Conservation (phyloP, 2,329 filamentous ascomycete species). For the Lasiodiplodia citricola region DNA sequence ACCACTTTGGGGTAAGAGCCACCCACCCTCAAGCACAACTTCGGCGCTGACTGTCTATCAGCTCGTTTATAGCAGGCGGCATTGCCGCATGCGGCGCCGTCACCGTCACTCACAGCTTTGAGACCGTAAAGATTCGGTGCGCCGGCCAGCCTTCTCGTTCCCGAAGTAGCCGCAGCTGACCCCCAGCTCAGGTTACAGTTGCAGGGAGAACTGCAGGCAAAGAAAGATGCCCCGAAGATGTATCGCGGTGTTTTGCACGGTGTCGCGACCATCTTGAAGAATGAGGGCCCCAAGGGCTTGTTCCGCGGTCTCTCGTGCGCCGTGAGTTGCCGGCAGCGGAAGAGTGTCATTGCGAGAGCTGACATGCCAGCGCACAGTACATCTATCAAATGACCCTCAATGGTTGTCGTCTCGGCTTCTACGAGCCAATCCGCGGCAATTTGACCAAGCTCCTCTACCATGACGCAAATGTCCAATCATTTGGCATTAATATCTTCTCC, state of each 20-base stretch:
- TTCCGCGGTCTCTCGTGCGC: conserved; percentile 90
- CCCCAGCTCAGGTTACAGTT: conserved; percentile 75
- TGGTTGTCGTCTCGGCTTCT: conserved; percentile 95
- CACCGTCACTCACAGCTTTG: conserved; percentile 96
- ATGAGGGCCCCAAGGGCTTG: conserved; percentile 85
- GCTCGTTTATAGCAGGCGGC: conserved; percentile 93
- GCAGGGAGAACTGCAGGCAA: conserved; percentile 91
- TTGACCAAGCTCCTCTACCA: conserved; percentile 73
- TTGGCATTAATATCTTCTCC: conserved; percentile 91
- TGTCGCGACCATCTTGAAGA: conserved; percentile 84
- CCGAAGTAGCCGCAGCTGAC: conserved; percentile 31
- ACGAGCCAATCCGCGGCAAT: conserved; percentile 84
- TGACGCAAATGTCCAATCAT: conserved; percentile 76
- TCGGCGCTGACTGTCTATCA: conserved; percentile 35
- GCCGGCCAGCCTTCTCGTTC: conserved; percentile 33
- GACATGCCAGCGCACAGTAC: conserved; percentile 60
- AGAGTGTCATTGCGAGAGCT: conserved; percentile 27
- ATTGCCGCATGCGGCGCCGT: conserved; percentile 97
- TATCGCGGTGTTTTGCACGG: conserved; percentile 93
- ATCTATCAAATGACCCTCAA: conserved; percentile 96
- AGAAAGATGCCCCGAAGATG: conserved; percentile 81
- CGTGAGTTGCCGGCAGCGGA: conserved; percentile 46
- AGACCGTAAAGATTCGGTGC: conserved; percentile 97
- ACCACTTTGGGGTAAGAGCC: conserved; percentile 53
- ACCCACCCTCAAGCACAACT: background rate